Conservation (phyloP, 2,329 filamentous ascomycete species). For the Escovopsis sp. region DNA sequence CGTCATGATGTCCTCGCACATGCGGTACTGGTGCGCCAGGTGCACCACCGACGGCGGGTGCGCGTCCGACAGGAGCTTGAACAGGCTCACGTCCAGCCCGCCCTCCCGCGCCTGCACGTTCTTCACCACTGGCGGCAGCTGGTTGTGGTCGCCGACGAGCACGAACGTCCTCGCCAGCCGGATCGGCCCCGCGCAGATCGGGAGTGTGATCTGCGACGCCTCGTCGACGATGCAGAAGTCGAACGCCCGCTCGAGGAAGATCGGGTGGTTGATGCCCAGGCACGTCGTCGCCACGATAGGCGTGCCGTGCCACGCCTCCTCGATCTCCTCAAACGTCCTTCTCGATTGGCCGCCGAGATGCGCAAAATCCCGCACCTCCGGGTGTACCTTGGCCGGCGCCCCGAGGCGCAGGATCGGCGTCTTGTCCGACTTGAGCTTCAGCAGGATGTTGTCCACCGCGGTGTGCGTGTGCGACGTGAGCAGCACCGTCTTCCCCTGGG, state of each 20-base stretch:
- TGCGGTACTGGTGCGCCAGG: slow-evolving; percentile 90
- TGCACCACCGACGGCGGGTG: slow-evolving; percentile 82
- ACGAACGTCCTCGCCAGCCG: slow-evolving; percentile 87
- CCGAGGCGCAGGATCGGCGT: slow-evolving; percentile 77
- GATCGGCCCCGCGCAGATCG: slow-evolving; percentile 86
- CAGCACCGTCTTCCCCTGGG: slow-evolving; percentile 81
- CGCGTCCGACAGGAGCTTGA: slow-evolving; percentile 80
- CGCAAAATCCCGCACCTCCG: slow-evolving; percentile 73
- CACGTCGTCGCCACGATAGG: slow-evolving; percentile 92
- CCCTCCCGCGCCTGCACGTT: slow-evolving; percentile 77
- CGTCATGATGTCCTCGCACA: slow-evolving; percentile 95
- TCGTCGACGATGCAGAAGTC: slow-evolving; percentile 99
- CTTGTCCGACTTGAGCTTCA: slow-evolving; percentile 71
- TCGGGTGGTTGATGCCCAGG: slow-evolving; percentile 72
- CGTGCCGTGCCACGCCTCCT: slow-evolving; percentile 67
- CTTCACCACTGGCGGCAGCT: slow-evolving; percentile 84
- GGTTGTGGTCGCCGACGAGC: slow-evolving; percentile 90
- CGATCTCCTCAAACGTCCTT: slow-evolving; percentile 67
- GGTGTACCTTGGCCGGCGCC: slow-evolving; percentile 69
- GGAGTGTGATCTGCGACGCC: slow-evolving; percentile 91
- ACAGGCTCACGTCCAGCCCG: slow-evolving; percentile 82
- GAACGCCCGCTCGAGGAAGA: slow-evolving; percentile 81
- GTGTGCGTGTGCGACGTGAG: slow-evolving; percentile 95
- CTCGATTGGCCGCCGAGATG: slow-evolving; percentile 61
- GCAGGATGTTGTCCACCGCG: slow-evolving; percentile 90